These are phyloP conservation scores for Russula vinacea DNA, from an alignment of 768 basidiomycete genomes.

Conservation along the genomic window DNA sequence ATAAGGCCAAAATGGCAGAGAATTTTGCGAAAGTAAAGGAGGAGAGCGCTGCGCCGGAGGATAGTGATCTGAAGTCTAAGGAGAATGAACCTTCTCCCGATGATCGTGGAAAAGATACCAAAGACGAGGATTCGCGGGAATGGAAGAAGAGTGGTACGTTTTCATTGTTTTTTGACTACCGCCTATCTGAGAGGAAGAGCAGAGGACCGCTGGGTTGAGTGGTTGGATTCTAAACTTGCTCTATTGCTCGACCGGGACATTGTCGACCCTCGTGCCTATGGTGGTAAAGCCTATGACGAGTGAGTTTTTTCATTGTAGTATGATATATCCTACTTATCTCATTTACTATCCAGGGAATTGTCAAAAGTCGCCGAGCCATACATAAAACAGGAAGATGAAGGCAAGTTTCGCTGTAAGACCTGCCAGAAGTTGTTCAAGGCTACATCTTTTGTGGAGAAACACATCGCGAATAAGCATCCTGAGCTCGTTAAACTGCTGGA, in stretches of 20 bases:
- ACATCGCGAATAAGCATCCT: constrained; percentile 91
- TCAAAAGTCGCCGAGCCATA: constrained; percentile 71
- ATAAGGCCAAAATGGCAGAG: constrained; percentile 52
- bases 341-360: constrained; percentile 58
- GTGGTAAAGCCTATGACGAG: constrained; percentile 89
- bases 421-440: constrained; percentile 99
- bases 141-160: constrained; percentile 67
- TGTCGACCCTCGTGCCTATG: constrained; percentile 84
- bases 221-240: constrained; percentile 82
- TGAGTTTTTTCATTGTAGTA: constrained; percentile 47
- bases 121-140: constrained; percentile 42
- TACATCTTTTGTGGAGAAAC: constrained; percentile 95
- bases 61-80: constrained; percentile 25
- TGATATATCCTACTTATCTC: constrained; percentile 10
- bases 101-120: constrained; percentile 38
- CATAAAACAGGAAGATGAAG: constrained; percentile 95
- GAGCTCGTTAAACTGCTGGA: constrained; percentile 81
- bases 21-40: constrained; percentile 44
- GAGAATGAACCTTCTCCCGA: constrained; percentile 37
- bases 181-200: constrained; percentile 25
- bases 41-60: constrained; percentile 46
- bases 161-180: constrained; percentile 18
- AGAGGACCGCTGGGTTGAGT: constrained; percentile 90
- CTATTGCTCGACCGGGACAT: constrained; percentile 73
- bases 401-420: constrained; percentile 93